Evolutionary conservation across 306 rosid species (phyloP).

Genomic region (Malus sylvestris): DNA sequence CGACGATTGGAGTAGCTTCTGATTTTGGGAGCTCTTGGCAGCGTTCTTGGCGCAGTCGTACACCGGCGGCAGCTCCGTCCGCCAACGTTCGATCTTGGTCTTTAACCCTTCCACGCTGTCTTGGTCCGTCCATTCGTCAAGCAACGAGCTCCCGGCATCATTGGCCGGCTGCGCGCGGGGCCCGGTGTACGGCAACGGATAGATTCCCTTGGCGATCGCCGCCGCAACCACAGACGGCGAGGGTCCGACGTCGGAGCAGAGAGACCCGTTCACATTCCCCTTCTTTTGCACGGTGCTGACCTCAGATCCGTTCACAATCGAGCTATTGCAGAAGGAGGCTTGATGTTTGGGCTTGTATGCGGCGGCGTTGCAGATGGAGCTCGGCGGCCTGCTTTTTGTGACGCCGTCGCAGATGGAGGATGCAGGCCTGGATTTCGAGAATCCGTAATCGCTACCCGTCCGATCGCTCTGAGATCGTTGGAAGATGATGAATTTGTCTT

Average conservation of each 20-base stretch:
- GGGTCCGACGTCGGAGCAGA: slow-evolving; percentile 55
- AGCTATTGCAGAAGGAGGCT: slow-evolving; percentile 1
- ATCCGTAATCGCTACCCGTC: neutral
- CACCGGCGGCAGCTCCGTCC: slow-evolving; percentile 49
- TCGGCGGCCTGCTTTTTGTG: neutral
- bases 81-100: slow-evolving; percentile 72
- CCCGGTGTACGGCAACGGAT: slow-evolving; percentile 12
- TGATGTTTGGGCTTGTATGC: neutral
- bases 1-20: neutral
- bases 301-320: slow-evolving; percentile 24
- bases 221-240: slow-evolving; percentile 73
- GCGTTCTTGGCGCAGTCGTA: slow-evolving; percentile 16
- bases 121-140: slow-evolving; percentile 54
- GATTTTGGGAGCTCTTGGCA: neutral
- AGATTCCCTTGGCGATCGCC: slow-evolving; percentile 56
- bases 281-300: neutral
- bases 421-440: neutral
- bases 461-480: slow-evolving; percentile 27
- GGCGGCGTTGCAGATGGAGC: neutral
- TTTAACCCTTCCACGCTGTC: slow-evolving; percentile 46
- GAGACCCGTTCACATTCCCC: slow-evolving; percentile 30
- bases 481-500: neutral
- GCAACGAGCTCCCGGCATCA: slow-evolving; percentile 20
- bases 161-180: neutral
- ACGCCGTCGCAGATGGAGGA: slow-evolving; percentile 6